Evolutionary conservation across 2,329 filamentous ascomycete genomes (phyloP), one percentile per base, ranked within the genome.

Genomic region (Curvularia sp.): DNA sequence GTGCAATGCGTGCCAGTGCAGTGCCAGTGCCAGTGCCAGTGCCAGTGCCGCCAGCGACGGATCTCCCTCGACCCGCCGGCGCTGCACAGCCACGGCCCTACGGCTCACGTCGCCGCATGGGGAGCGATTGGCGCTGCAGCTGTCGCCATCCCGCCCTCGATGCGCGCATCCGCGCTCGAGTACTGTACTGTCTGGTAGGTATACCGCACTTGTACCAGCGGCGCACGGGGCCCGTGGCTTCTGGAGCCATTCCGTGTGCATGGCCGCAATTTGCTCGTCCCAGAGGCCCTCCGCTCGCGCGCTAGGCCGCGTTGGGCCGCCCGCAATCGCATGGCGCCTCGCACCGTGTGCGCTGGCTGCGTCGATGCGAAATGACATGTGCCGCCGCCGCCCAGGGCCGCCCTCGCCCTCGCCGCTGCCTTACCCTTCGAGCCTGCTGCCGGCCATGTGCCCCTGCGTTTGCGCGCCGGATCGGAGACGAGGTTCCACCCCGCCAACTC

Each of bases 81-180:
- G 44, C 28, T 70, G 73, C 73, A 76, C 73, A 75, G 73, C 73
- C 73, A 76, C 73, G 55, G 65, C 72, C 71, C 67, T 74, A 70
- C 71, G 65, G 65, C 63, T n/a, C 12, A 64, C 54, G 35, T 31
- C 20, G 48, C 71, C 65, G 66, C 59, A 74, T 70, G 38, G 38
- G 69, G 59, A 56, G 66, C 58, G 18, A 76, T 76, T 71, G 69
- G 70, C 73, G 67, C 68, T 72, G 70, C 71, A 71, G 54, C 64
- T 64, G 60, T 67, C 65, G 64, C 63, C 63, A 67, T 65, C 64
- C 68, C 68, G 64, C 65, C 42, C 66, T 57, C 62, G 58, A 57
- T 59, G 41, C 39, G 18, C 39, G 22, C 41, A 43, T 38, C 33
- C 33, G 18, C 18, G 18, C 18, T 18, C 18, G 18, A n/a, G n/a